Evolutionary conservation across 2,329 filamentous ascomycete species (phyloP).

Genomic region (Clarireedia monteithiana): DNA sequence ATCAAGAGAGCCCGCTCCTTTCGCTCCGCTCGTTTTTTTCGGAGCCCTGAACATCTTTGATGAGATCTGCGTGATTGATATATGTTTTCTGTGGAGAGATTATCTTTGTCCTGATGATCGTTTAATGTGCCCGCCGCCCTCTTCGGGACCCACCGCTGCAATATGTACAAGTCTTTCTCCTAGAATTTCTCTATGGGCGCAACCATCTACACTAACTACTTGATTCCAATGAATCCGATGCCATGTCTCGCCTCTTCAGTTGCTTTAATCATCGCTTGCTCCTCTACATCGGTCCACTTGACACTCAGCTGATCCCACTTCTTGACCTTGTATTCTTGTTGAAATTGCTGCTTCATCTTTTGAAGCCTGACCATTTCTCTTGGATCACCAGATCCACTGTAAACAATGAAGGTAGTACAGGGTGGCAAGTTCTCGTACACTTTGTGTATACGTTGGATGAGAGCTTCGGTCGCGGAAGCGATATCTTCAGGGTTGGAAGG

Average conservation of each 20-base stretch:
- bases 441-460: conserved; percentile 40
- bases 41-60: too few species aligned
- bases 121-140: too few species aligned
- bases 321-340: conserved; percentile 55
- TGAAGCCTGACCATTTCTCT: conserved; percentile 56
- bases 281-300: conserved; percentile 60
- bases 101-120: too few species aligned
- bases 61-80: too few species aligned
- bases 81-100: too few species aligned
- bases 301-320: conserved; percentile 62
- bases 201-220: conserved; percentile 36
- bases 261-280: conserved; percentile 52
- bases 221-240: conserved; percentile 57
- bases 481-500: background rate
- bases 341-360: conserved; percentile 51
- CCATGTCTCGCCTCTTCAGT: conserved; percentile 51
- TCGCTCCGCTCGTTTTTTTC: too few species aligned
- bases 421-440: conserved; percentile 53
- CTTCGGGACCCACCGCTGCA: too few species aligned
- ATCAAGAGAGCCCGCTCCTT: too few species aligned
- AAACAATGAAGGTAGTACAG: conserved; percentile 57
- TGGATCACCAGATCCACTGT: conserved; percentile 61
- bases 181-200: background rate
- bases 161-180: background rate
- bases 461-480: conserved; percentile 16